A percentile compares a stretch with the other conserved stretches of the same genome.
phyloP scores from a whole-genome alignment of 805 yeast species.

The Lipomyces starkeyi region DNA sequence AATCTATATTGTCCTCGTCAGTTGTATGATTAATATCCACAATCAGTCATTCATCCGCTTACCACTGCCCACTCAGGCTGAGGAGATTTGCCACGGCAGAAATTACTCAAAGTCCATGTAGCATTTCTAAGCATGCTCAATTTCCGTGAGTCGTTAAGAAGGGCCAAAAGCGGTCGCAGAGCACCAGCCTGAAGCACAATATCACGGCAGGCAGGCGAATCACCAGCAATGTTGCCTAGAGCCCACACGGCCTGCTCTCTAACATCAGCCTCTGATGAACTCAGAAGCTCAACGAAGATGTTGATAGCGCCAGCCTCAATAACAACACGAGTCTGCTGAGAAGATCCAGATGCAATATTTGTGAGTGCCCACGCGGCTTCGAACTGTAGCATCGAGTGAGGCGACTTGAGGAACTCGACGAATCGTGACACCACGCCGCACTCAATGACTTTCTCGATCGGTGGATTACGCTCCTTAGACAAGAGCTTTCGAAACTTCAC shows the following conservation, averaged over 20 bases:
- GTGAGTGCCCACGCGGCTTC: conserved; percentile 99
- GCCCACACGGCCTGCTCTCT: conserved; percentile 99
- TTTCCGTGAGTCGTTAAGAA: conserved; percentile 82
- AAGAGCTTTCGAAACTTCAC: conserved; percentile 90
- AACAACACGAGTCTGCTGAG: conserved; percentile 87
- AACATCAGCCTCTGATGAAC: conserved; percentile 84
- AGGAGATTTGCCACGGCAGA: conserved; percentile 95
- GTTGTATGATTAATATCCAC: background rate
- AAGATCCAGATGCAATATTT: conserved; percentile 92
- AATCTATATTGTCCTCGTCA: conserved; percentile 50
- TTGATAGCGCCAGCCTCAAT: conserved; percentile 96
- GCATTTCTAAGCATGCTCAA: conserved; percentile 89
- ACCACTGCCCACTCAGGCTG: conserved; percentile 88
- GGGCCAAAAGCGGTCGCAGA: conserved; percentile 80
- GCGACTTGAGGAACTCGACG: conserved; percentile 79
- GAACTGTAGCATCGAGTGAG: conserved; percentile 84
- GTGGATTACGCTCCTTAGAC: conserved; percentile 94
- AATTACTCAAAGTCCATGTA: conserved; percentile 95
- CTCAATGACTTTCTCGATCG: conserved; percentile 90
- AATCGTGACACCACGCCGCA: conserved; percentile 92
- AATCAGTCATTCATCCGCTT: conserved; percentile 5
- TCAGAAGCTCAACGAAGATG: conserved; percentile 77
- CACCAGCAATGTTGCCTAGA: conserved; percentile 98
- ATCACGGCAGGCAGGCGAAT: conserved; percentile 88
- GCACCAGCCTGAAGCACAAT: conserved; percentile 84